phyloP scores from a whole-genome alignment of 2,329 filamentous ascomycete genomes.

The Didymella exigua region DNA sequence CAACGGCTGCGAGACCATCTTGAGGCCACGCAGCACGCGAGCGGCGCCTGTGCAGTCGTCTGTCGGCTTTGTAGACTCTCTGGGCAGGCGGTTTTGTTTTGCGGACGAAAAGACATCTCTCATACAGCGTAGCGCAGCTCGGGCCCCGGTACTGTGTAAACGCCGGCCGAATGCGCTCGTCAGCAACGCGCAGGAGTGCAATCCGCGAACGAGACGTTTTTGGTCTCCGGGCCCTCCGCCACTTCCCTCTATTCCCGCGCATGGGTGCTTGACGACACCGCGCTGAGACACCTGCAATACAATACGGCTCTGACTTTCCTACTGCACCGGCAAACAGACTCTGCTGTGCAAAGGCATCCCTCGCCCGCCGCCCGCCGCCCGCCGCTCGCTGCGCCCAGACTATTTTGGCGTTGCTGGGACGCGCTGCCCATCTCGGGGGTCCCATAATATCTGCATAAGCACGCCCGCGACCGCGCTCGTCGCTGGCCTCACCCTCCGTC shows the following conservation, averaged over 20 bases:
- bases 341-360: constrained; percentile 1
- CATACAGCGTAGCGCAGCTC: constrained; percentile 1
- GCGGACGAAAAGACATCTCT: constrained; percentile 10
- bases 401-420: constrained; percentile 14
- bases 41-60: constrained; percentile 2
- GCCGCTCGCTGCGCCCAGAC: constrained; percentile 16
- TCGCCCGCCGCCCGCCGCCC: constrained; percentile 14
- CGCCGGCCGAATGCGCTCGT: constrained; percentile 19
- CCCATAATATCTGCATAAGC: constrained; percentile 23
- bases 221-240: constrained; percentile 14
- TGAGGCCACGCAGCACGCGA: constrained; percentile 17
- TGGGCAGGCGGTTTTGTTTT: too few relatives aligned
- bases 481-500: constrained; percentile 9
- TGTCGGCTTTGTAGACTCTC: too few relatives aligned
- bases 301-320: too few relatives aligned
- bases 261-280: constrained; percentile 7
- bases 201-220: constrained; percentile 6
- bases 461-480: constrained; percentile 7
- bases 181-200: constrained; percentile 16
- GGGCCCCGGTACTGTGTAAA: constrained; percentile 17
- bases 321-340: constrained; percentile 1
- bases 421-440: constrained; percentile 14
- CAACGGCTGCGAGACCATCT: constrained; percentile 2
- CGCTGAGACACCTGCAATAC: constrained; percentile 6
- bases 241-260: constrained; percentile 13